A percentile compares a stretch with the other conserved stretches of the same genome.
Conservation (phyloP, 768 basidiomycete species). For the Mycena filopes region DNA sequence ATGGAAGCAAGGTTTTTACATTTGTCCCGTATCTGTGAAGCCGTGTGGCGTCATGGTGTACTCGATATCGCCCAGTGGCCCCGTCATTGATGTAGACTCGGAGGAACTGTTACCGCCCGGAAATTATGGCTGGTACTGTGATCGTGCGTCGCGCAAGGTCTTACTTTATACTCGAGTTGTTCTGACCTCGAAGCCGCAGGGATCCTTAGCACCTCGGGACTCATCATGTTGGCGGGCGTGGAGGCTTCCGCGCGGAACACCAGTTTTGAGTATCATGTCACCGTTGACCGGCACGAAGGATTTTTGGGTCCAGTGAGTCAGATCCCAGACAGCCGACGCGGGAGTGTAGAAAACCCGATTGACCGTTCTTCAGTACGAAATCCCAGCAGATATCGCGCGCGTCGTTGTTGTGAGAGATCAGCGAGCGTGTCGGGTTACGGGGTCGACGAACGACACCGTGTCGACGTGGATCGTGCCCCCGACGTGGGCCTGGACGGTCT, state of each 20-base stretch:
- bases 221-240: not conserved
- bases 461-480: slow-evolving; percentile 18
- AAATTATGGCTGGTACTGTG: slow-evolving; percentile 15
- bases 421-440: slow-evolving; percentile 4
- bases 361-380: too few relatives aligned
- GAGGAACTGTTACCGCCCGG: slow-evolving; percentile 7
- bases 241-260: not conserved
- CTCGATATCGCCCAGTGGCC: slow-evolving; percentile 1
- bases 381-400: not conserved
- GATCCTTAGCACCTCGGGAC: not conserved
- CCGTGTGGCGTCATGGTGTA: slow-evolving; percentile 8
- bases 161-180: too few relatives aligned
- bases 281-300: too few relatives aligned
- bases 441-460: not conserved
- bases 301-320: too few relatives aligned
- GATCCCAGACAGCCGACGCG: too few relatives aligned
- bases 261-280: slow-evolving; percentile 7
- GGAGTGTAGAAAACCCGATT: too few relatives aligned
- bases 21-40: slow-evolving; percentile 8
- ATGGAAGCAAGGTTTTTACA: not conserved
- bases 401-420: not conserved
- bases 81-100: not conserved
- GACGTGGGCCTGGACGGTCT: slow-evolving; percentile 12
- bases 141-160: too few relatives aligned
- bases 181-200: too few relatives aligned